Base-by-base conservation (phyloP, 2,329 filamentous ascomycete genomes). In the Cladosporium sp. region DNA sequence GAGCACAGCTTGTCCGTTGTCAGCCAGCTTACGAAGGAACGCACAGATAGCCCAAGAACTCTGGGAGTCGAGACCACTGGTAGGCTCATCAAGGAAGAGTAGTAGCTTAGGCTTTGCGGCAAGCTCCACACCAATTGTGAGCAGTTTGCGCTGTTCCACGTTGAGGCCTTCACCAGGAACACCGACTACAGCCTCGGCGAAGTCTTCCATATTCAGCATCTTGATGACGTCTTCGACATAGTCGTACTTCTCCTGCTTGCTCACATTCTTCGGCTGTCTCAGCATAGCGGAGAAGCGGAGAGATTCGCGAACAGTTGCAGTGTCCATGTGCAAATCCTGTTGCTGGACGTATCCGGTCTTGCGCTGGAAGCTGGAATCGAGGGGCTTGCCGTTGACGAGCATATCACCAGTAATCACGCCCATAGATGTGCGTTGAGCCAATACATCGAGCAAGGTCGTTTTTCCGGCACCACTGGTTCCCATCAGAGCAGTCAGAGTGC, bases 1-100 rank as follows among this genome's bases (percentile, higher is more conserved):
- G 4, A 96, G 81, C 64, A 96, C 90, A 9, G 91, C 91, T 70
- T 96, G 91, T 1, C 91, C 91, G 2, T 88, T 88, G n/a, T 81
- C 78, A 50, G 88, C 85, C 4, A 91, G 80, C 74, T 90, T 91
- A 66, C 84, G 84, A n/a, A 91, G 76, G 77, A 91, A 89, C 24
- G 86, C 84, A 24, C 90, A 84, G 63, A 90, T 90, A 71, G 89
- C 89, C 76, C 86, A 91, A n/a, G 88, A 87, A 57, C 81, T 85
- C 69, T 89, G 85, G 25, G 81, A 85, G 67, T 89, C 86, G 1
- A 92, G 82, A 58, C 89, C 89, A 3, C 84, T 88, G 0, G 89
- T 91, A 0, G 88, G 89, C 71, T 92, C 89, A 62, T 92, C 89
- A 34, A 92, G 75, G 78, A 92, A 92, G 19, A 92, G 79, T 1